Conservation (phyloP, 148 eudicot species). For the Tetragonia tetragonoides region DNA sequence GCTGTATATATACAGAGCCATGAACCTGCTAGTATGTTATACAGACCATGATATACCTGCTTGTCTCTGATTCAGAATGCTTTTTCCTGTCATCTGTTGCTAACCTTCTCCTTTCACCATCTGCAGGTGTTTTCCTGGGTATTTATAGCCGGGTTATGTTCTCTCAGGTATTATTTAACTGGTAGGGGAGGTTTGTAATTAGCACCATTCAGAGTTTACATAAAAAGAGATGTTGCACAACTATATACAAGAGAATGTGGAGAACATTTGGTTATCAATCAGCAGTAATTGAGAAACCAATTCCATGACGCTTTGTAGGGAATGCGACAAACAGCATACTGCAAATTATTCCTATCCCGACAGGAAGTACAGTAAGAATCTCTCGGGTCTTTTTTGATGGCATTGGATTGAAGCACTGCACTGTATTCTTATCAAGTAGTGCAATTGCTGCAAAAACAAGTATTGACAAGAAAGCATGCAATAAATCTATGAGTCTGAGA, state of each 20-base stretch:
- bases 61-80: not conserved
- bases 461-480: slow-evolving; percentile 65
- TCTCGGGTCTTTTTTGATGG: slow-evolving; percentile 52
- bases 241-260: slow-evolving; percentile 3
- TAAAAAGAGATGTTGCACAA: not conserved
- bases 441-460: slow-evolving; percentile 63
- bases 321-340: slow-evolving; percentile 67
- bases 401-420: slow-evolving; percentile 56
- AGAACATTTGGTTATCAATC: slow-evolving; percentile 7
- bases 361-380: slow-evolving; percentile 53
- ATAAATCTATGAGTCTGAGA: slow-evolving; percentile 49
- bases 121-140: not conserved
- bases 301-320: slow-evolving; percentile 67
- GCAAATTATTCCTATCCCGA: slow-evolving; percentile 58
- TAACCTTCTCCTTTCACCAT: not conserved
- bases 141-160: not conserved
- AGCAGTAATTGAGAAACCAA: slow-evolving; percentile 58
- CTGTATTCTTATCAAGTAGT: slow-evolving; percentile 60
- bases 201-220: not conserved
- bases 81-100: not conserved
- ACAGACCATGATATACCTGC: too few relatives aligned
- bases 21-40: too few relatives aligned
- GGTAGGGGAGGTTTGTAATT: not conserved
- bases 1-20: too few relatives aligned
- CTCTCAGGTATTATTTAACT: not conserved